Conservation (phyloP, 2,329 filamentous ascomycete genomes). For the Aspergillus japonicus region DNA sequence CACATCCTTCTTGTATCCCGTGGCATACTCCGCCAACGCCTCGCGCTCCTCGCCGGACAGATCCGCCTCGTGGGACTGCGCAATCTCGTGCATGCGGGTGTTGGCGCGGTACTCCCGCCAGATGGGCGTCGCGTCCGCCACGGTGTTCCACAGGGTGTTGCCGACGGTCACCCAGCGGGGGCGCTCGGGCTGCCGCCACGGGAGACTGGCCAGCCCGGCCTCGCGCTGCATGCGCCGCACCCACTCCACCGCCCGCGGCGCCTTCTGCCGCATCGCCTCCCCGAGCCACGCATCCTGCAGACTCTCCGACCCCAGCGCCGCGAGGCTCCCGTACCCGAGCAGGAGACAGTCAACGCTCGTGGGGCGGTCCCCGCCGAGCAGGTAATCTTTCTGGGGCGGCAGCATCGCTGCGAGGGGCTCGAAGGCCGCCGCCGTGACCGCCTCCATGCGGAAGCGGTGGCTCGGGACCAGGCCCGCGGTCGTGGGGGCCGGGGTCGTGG, state of each 20-base stretch:
- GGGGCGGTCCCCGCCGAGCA: conserved; percentile 53
- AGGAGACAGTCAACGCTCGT: conserved; percentile 75
- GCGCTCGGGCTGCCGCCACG: conserved; percentile 38
- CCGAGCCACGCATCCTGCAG: conserved; percentile 63
- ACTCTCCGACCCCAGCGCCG: conserved; percentile 58
- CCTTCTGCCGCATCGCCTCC: conserved; percentile 55
- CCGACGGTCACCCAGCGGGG: conserved; percentile 34
- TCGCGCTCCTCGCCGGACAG: conserved; percentile 27
- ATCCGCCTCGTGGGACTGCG: conserved; percentile 25
- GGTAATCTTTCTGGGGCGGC: conserved; percentile 46
- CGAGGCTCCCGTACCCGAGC: conserved; percentile 72
- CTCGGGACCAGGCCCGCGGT: conserved; percentile 66
- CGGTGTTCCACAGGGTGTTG: conserved; percentile 33
- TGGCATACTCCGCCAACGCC: conserved; percentile 25
- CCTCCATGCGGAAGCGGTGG: conserved; percentile 74
- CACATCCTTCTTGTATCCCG: conserved; percentile 33
- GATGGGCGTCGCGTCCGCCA: conserved; percentile 40
- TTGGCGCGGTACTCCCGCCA: conserved; percentile 36
- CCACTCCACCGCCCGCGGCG: conserved; percentile 44
- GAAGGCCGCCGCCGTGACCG: conserved; percentile 68
- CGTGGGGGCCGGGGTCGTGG: conserved; percentile 53
- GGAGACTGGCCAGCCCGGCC: conserved; percentile 20
- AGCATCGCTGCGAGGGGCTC: conserved; percentile 67
- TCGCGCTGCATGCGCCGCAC: conserved; percentile 24
- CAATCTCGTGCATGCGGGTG: conserved; percentile 38